Evolutionary conservation across 352 stramenopile genomes (phyloP), one percentile per base, ranked within the genome.

Genomic region (Pythium rishiriense): DNA sequence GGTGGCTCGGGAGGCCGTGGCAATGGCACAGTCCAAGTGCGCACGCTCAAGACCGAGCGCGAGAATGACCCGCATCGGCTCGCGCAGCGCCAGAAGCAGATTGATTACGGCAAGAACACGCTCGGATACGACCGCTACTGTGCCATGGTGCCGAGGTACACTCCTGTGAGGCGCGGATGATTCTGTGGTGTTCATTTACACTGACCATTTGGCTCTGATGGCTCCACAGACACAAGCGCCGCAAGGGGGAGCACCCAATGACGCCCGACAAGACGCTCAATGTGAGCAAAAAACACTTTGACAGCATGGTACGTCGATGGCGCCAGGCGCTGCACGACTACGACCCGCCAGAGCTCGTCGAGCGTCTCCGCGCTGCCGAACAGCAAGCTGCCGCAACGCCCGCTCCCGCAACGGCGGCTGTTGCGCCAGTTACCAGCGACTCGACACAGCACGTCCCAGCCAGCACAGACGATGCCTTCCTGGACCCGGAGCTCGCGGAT

Each of bases 71-170:
- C 80, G n/a, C 87, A 91, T 24, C 80, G 87, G 33, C 68, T 97
- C 24, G 77, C 83, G 22, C 88, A 97, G 75, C 85, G 90, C n/a
- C 88, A 97, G 68, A 97, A 97, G 76, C 90, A 97, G 67, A 94
- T 97, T 58, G 89, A 97, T 67, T 97, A 91, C 56, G 90, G 90
- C 41, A 97, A 97, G 70, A 97, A 97, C 73, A 97, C 90, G 43
- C 75, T 94, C 49, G 90, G 90, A n/a, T 97, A 97, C 64, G 87
- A 97, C 49, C 80, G 64, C 10, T 97, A 96, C 66, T 90, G 83
- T 48, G 62, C 75, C 9, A 52, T 68, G 31, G 81, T 97, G 33
- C 84, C 87, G 3, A 73, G 74, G 80, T 86, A 57, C 29, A 68
- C 56, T 8, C 1, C 21, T 47, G 41, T 47, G 41, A 28, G 21